Evolutionary conservation across 2,329 filamentous ascomycete species (phyloP), one percentile per base, ranked within the genome.

Genomic region (Rhinocladiella mackenziei): DNA sequence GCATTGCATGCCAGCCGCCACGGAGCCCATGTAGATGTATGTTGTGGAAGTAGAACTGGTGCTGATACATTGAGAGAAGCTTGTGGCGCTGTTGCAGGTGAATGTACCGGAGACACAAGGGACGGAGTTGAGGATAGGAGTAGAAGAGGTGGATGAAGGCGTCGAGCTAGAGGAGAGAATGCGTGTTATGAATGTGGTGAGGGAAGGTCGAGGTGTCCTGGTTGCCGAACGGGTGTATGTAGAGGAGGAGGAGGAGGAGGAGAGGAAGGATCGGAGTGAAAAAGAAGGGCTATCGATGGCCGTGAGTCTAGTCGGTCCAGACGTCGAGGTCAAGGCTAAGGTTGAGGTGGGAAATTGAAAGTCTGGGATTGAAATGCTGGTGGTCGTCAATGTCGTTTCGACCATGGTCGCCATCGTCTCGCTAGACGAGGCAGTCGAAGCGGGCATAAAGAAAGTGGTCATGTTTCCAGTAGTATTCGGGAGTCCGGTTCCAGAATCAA

Each of bases 51-150:
- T 22, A 20, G 35, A 9, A 7, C 29, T 39, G n/a, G 57, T 58
- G 36, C 60, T 45, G 35, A 50, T 50, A 54, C 65, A 68, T 45
- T 65, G 55, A 11, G 60, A 63, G 59, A 64, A 69, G 14, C 56
- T 51, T 4, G 60, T 65, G 35, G 62, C 56, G 0, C 55, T 48
- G 11, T 60, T 55, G 40, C 66, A 68, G 17, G 62, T 48, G 26
- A 67, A 59, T 5, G 58, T 56, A 2, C 63, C 63, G 6, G 57
- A 48, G 1, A 26, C 45, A 46, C 63, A 64, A 13, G 50, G 6
- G 48, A 18, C 29, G 42, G 23, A 13, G 48, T 18, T 3, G 51
- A 42, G 2, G 48, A 9, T n/a, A n/a, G n/a, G n/a, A 5, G 50
- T 31, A 5, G 32, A 11, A n/a, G 37, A 14, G 8, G 39, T 15